These are phyloP conservation scores for Lachnellula arida DNA, from an alignment of 2,329 filamentous ascomycete genomes.

Conservation along the genomic window DNA sequence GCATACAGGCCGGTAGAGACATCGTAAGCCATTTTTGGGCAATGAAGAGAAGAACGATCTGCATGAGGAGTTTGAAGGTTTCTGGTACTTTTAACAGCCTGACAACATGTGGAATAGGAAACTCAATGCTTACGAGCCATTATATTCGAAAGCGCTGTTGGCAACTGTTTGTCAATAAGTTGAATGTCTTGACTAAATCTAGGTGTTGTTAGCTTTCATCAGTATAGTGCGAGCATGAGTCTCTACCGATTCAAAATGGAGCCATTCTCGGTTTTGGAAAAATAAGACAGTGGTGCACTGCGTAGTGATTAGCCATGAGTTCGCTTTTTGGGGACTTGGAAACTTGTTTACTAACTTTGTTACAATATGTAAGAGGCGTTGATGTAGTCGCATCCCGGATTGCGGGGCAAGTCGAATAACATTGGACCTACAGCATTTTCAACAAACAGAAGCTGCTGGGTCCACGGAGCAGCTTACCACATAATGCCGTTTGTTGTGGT, in stretches of 20 bases:
- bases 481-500: slow-evolving; percentile 33
- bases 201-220: slow-evolving; percentile 1
- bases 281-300: slow-evolving; percentile 39
- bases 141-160: slow-evolving; percentile 32
- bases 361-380: slow-evolving; percentile 31
- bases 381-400: slow-evolving; percentile 34
- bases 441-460: neutral
- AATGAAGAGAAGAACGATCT: slow-evolving; percentile 45
- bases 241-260: slow-evolving; percentile 38
- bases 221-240: neutral
- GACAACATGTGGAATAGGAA: slow-evolving; percentile 24
- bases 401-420: slow-evolving; percentile 34
- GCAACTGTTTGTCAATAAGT: slow-evolving; percentile 15
- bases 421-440: slow-evolving; percentile 28
- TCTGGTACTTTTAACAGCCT: slow-evolving; percentile 11
- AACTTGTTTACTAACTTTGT: slow-evolving; percentile 19
- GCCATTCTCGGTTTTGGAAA: slow-evolving; percentile 38
- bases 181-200: slow-evolving; percentile 21
- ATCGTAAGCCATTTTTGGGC: slow-evolving; percentile 43
- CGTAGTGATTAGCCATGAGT: slow-evolving; percentile 2
- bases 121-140: slow-evolving; percentile 32
- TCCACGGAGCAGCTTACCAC: slow-evolving; percentile 29
- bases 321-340: neutral
- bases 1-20: slow-evolving; percentile 45
- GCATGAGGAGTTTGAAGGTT: slow-evolving; percentile 34